Evolutionary conservation across 1,284 basidiomycete genomes (phyloP), one percentile per base, ranked within the genome.

Genomic region (Ustilago vetiveriae): DNA sequence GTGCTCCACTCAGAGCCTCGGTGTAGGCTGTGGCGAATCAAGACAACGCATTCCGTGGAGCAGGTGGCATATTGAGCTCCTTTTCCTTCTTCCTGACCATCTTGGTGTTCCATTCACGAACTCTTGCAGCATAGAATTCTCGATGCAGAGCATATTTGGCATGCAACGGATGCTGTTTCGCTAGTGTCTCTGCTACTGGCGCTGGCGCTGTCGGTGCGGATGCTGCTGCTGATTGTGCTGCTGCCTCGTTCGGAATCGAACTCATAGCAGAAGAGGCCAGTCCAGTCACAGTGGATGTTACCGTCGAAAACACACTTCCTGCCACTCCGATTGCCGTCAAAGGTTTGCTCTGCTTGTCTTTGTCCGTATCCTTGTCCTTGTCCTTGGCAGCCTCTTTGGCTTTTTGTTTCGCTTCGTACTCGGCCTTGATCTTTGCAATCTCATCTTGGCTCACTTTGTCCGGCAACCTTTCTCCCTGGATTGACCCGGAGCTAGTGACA

Each of bases 71-170:
- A 26, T 72, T 69, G 45, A 75, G 54, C 29, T 75, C 60, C 19
- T 32, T 47, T 21, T 64, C 73, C 39, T 65, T 62, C 33, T 62
- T 67, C 35, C 58, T 59, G 32, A 65, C 48, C 51, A 59, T 67
- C 35, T 56, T 59, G 29, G 58, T 56, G 40, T 75, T 73, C 51
- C 59, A 67, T 7, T 62, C 51, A 3, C 75, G 56, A 6, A 67
- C 40, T 21, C 76, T 58, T 22, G 71, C 60, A 2, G 60, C 65
- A 35, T 60, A 79, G 35, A 76, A 79, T 26, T 76, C 75, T 33
- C 72, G 58, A 43, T 77, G 74, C 13, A 77, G 47, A 2, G 74
- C 55, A 37, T 72, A 79, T n/a, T 56, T 65, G 13, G 60, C 56
- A 33, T 72, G 73, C 13, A 59, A 38, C 13, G 58, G 64, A 47